These are phyloP conservation scores for Xerocomellus intermedius DNA, from an alignment of 768 basidiomycete genomes.

Conservation along the genomic window DNA sequence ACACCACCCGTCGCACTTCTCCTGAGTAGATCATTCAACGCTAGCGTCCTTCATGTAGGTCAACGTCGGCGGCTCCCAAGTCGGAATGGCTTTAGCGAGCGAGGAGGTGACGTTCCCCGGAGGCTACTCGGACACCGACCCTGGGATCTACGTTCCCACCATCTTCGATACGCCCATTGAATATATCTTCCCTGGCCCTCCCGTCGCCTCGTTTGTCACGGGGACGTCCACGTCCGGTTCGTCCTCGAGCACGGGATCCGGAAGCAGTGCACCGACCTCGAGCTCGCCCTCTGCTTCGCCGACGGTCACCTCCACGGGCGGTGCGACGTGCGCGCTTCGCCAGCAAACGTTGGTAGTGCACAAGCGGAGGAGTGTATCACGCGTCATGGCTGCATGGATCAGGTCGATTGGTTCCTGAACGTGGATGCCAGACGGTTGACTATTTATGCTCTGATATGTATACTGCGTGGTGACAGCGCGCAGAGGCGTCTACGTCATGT, in stretches of 20 bases:
- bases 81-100: slow-evolving; percentile 42
- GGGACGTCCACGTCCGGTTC: slow-evolving; percentile 17
- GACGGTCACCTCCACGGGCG: slow-evolving; percentile 1
- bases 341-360: slow-evolving; percentile 21
- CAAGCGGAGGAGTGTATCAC: slow-evolving; percentile 14
- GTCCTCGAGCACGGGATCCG: slow-evolving; percentile 4
- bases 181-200: slow-evolving; percentile 55
- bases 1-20: not conserved
- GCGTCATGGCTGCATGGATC: slow-evolving; percentile 22
- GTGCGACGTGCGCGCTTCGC: slow-evolving; percentile 16
- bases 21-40: not conserved
- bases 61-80: slow-evolving; percentile 51
- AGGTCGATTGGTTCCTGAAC: slow-evolving; percentile 16
- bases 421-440: not conserved
- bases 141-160: slow-evolving; percentile 63
- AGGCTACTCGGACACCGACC: slow-evolving; percentile 66
- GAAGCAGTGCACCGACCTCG: not conserved
- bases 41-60: slow-evolving; percentile 36
- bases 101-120: slow-evolving; percentile 70
- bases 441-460: slow-evolving; percentile 1
- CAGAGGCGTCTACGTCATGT: not conserved
- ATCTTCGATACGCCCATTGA: slow-evolving; percentile 32
- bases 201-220: slow-evolving; percentile 42
- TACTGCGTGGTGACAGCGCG: not conserved
- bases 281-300: slow-evolving; percentile 8